Conservation (phyloP, 2,329 filamentous ascomycete genomes). For the Colletotrichum chrysophilum region DNA sequence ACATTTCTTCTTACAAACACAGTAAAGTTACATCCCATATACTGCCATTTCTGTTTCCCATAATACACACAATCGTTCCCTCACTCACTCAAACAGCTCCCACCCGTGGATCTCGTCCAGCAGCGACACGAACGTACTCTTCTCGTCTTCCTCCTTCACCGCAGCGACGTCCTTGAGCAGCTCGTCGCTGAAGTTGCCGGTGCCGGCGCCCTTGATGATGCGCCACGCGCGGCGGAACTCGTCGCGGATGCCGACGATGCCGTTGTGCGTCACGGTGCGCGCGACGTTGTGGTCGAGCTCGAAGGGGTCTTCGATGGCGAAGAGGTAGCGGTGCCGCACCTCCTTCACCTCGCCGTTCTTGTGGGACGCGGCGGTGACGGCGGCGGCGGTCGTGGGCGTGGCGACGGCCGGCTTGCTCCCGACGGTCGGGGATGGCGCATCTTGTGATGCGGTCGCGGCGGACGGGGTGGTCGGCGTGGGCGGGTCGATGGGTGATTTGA, state of each 20-base stretch:
- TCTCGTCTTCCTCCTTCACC: constrained; percentile 36
- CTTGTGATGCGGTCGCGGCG: not conserved
- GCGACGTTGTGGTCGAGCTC: constrained; percentile 89
- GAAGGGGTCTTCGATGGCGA: constrained; percentile 92
- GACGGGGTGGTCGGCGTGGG: not conserved
- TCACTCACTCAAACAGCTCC: constrained; percentile 14
- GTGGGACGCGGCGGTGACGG: constrained; percentile 5
- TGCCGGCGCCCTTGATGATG: constrained; percentile 65
- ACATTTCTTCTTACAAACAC: not conserved
- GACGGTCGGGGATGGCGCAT: not conserved
- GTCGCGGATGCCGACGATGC: constrained; percentile 81
- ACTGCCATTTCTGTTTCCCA: not conserved
- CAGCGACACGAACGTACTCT: constrained; percentile 38
- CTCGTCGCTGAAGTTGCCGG: constrained; percentile 45
- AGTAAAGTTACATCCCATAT: not conserved
- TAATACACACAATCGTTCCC: too few relatives aligned
- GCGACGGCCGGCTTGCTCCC: not conserved
- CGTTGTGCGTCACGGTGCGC: constrained; percentile 81
- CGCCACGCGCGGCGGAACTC: constrained; percentile 84
- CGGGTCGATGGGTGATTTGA: not conserved
- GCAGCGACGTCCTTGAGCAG: constrained; percentile 57
- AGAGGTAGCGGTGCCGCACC: constrained; percentile 79
- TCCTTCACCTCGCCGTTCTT: constrained; percentile 62
- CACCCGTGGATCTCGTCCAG: constrained; percentile 46
- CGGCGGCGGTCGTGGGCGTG: not conserved